phyloP scores from a whole-genome alignment of 116 monocot genomes.

The Thalassia testudinum region DNA sequence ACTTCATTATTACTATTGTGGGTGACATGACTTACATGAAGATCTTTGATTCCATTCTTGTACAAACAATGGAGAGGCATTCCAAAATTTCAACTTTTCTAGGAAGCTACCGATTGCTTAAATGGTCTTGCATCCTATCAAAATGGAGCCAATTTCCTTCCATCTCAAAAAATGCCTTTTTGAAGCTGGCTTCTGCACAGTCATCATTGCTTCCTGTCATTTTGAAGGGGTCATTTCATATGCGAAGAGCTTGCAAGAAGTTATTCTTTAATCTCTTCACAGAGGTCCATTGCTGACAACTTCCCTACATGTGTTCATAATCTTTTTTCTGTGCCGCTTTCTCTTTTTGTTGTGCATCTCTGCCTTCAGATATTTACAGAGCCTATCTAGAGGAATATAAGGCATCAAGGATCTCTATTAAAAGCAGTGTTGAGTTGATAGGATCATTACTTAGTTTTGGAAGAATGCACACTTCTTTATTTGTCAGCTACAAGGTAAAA shows the following conservation, averaged over 20 bases:
- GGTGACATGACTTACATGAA: slow-evolving; percentile 58
- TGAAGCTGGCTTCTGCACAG: slow-evolving; percentile 56
- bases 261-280: slow-evolving; percentile 52
- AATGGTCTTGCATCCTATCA: slow-evolving; percentile 77
- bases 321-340: not conserved
- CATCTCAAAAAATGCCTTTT: slow-evolving; percentile 65
- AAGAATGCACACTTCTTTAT: slow-evolving; percentile 22
- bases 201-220: slow-evolving; percentile 40
- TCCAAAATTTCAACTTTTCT: slow-evolving; percentile 31
- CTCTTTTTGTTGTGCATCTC: slow-evolving; percentile 12
- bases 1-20: slow-evolving; percentile 44
- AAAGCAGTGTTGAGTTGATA: slow-evolving; percentile 39
- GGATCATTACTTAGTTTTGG: slow-evolving; percentile 53
- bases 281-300: slow-evolving; percentile 27
- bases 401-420: slow-evolving; percentile 45
- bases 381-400: slow-evolving; percentile 71
- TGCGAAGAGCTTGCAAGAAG: slow-evolving; percentile 38
- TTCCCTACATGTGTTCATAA: not conserved
- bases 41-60: slow-evolving; percentile 55
- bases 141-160: slow-evolving; percentile 61
- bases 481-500: slow-evolving; percentile 62
- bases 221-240: slow-evolving; percentile 35
- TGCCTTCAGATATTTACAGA: slow-evolving; percentile 55
- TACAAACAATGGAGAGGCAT: slow-evolving; percentile 72
- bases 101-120: slow-evolving; percentile 60